Percentiles rank a stretch among this genome's conserved stretches.
Evolutionary conservation across 2,329 filamentous ascomycete genomes (phyloP).

Genomic region (Aspergillus niger): DNA sequence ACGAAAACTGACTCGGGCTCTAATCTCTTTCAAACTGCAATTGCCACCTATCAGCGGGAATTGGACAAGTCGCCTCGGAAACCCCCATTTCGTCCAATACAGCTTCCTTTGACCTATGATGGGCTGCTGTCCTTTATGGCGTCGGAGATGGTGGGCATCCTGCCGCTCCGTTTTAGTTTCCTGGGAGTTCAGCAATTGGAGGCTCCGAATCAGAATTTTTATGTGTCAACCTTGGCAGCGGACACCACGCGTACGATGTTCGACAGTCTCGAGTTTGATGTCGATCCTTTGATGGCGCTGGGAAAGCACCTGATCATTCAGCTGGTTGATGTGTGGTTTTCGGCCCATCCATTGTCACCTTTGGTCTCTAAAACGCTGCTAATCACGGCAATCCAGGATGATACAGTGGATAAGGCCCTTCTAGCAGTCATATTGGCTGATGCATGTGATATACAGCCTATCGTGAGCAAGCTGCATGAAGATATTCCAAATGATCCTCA

Average conservation of each 20-base stretch:
- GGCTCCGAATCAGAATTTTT: not conserved
- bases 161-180: constrained; percentile 7
- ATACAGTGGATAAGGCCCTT: constrained; percentile 44
- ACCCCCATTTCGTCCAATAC: not conserved
- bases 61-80: no score
- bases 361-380: constrained; percentile 48
- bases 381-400: constrained; percentile 41
- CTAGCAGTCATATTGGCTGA: constrained; percentile 46
- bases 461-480: not conserved
- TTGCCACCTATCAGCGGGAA: not conserved
- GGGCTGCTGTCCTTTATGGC: constrained; percentile 8
- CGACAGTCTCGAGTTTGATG: not conserved
- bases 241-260: constrained; percentile 9
- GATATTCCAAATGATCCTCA: not conserved
- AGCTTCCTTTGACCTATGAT: constrained; percentile 1
- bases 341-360: constrained; percentile 43
- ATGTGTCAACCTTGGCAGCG: constrained; percentile 3
- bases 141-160: constrained; percentile 12
- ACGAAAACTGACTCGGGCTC: not conserved
- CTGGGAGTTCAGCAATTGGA: not conserved
- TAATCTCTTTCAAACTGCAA: constrained; percentile 6
- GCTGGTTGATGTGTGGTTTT: constrained; percentile 48
- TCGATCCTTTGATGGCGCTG: constrained; percentile 15
- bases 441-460: constrained; percentile 21
- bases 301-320: constrained; percentile 24